Percentiles rank a stretch among this genome's conserved stretches.
phyloP scores from a whole-genome alignment of 352 stramenopile species.

The Detonula confervacea region DNA sequence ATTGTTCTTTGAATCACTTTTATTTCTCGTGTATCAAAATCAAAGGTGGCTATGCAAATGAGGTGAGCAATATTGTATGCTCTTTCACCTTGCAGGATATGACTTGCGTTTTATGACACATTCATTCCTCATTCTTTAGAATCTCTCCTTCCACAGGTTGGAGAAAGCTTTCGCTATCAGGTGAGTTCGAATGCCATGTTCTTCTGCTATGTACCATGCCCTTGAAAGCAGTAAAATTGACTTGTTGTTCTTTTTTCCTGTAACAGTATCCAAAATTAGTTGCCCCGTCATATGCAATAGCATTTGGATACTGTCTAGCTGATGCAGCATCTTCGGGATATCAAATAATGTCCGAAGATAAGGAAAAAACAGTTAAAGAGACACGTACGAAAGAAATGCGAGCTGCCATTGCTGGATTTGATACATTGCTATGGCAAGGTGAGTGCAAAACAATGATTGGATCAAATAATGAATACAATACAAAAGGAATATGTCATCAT shows the following conservation, averaged over 20 bases:
- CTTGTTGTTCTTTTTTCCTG: too few species aligned
- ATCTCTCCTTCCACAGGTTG: slow-evolving; percentile 51
- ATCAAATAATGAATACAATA: too few species aligned
- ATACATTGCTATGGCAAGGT: slow-evolving; percentile 76
- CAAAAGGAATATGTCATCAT: neutral
- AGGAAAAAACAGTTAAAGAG: slow-evolving; percentile 28
- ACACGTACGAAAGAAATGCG: slow-evolving; percentile 33
- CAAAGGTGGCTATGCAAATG: slow-evolving; percentile 40
- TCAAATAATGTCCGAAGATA: slow-evolving; percentile 45
- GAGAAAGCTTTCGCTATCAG: slow-evolving; percentile 81
- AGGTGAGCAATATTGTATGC: slow-evolving; percentile 17
- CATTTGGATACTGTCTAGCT: slow-evolving; percentile 79
- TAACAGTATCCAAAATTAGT: slow-evolving; percentile 78
- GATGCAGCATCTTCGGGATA: slow-evolving; percentile 69
- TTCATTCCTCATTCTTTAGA: neutral
- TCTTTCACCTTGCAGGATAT: neutral
- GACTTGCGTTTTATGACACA: neutral
- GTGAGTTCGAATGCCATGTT: slow-evolving; percentile 13
- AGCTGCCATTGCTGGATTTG: slow-evolving; percentile 55
- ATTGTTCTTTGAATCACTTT: neutral
- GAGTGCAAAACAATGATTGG: neutral
- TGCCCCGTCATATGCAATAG: slow-evolving; percentile 68
- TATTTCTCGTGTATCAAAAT: neutral
- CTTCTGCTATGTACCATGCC: too few species aligned
- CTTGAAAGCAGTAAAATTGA: too few species aligned